Evolutionary conservation across 495 filamentous ascomycete genomes (phyloP), one percentile per base, ranked within the genome.

Genomic region (Podospora bellae-mahoneyi): DNA sequence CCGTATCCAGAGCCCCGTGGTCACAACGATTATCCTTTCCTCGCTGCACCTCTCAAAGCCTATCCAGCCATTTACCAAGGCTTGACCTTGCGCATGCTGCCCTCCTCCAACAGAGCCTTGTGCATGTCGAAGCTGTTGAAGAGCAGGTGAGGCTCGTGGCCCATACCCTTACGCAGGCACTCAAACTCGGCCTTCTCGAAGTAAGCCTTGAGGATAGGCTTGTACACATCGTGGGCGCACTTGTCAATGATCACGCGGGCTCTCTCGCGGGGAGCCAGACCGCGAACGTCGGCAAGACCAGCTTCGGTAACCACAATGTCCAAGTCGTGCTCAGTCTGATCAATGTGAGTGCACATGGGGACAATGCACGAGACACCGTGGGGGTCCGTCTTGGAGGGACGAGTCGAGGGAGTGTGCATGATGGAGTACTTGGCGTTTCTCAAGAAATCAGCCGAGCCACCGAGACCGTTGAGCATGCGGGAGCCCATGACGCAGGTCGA

Each of bases 271-370:
- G 93, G 93, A 67, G 86, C 88, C 71, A 96, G 78, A 27, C 92
- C 93, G 30, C 92, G 86, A 10, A 97, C 92, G 77, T 97, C 92
- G 48, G 93, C 93, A 1, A 94, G 85, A 73, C 93, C 93, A 75
- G 90, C 88, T 80, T 96, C 93, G 3, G 93, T 96, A 9, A 97
- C 93, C 63, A 96, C 78, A 18, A 96, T 87, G 71, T 96, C 93
- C 55, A 96, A 85, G 77, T 91, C 93, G 78, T 96, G 92, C 82
- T 96, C 93, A 0, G 93, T 96, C 84, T 95, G 93, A 79, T 96
- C 93, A 70, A 96, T 84, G 81, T 97, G 93, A 6, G 93, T 96
- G 78, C 90, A 92, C 91, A 96, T 93, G 60, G 93, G 92, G 39
- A 97, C 92, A 71, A 97, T 94, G 81, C 92, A 95, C 74, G 83